Percentiles rank a stretch among this genome's conserved stretches.
These are phyloP conservation scores for Lactifluus echinatus DNA, from an alignment of 768 basidiomycete genomes.

Conservation along the genomic window DNA sequence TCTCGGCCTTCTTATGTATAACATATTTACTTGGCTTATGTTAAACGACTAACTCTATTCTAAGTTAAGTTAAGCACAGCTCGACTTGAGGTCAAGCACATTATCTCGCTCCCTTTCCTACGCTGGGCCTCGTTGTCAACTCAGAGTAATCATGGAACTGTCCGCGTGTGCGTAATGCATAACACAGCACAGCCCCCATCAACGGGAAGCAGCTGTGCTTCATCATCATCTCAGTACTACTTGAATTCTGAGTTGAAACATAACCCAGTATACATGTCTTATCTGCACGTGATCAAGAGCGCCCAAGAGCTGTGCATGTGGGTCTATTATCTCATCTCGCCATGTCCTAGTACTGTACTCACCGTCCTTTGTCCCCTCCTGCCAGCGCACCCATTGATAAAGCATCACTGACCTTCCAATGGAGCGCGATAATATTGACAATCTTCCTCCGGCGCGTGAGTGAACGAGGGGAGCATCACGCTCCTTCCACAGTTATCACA, in stretches of 20 bases:
- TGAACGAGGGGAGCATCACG: neutral
- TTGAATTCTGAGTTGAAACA: too few species aligned
- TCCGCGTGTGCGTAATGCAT: too few species aligned
- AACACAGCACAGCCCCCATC: neutral
- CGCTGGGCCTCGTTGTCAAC: too few species aligned
- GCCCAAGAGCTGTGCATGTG: too few species aligned
- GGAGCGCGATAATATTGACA: neutral
- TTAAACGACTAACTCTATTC: too few species aligned
- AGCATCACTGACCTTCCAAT: neutral
- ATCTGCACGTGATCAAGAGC: neutral
- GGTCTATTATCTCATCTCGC: neutral
- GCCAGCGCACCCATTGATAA: neutral
- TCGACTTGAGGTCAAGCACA: too few species aligned
- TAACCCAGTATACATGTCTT: neutral
- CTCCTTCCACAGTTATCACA: neutral
- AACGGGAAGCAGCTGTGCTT: neutral
- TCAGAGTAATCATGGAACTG: too few species aligned
- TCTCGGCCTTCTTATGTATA: too few species aligned
- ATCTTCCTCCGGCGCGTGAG: slow-evolving; percentile 7
- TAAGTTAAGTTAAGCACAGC: too few species aligned
- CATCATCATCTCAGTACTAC: too few species aligned
- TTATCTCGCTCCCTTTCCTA: too few species aligned
- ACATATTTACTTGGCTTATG: too few species aligned
- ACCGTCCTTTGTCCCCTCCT: neutral
- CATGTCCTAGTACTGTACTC: neutral